These are phyloP conservation scores for Fusarium dimerum DNA, from an alignment of 2,329 filamentous ascomycete genomes.

Conservation along the genomic window DNA sequence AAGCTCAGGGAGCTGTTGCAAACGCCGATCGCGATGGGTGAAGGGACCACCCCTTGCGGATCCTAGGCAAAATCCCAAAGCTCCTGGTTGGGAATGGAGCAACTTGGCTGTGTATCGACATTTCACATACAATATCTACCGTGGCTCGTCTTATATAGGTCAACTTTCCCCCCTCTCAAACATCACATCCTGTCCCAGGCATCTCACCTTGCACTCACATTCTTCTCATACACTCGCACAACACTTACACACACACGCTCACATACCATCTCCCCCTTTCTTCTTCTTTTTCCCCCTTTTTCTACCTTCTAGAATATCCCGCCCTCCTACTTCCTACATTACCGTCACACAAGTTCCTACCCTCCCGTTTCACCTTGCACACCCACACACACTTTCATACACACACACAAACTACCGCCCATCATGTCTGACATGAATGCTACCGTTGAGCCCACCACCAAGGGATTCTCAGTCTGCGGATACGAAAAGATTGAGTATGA, in stretches of 20 bases:
- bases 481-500: constrained; percentile 78
- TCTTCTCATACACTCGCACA: neutral
- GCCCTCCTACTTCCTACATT: neutral
- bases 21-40: neutral
- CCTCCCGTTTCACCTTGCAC: constrained; percentile 7
- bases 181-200: neutral
- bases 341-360: constrained; percentile 2
- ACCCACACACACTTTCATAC: constrained; percentile 3
- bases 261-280: neutral
- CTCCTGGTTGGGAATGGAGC: neutral
- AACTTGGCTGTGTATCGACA: too few relatives aligned
- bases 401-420: constrained; percentile 5
- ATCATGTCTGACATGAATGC: constrained; percentile 72
- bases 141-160: neutral
- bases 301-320: neutral
- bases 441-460: constrained; percentile 61
- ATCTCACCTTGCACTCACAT: neutral
- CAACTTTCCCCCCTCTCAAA: neutral
- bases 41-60: neutral
- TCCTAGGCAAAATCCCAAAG: neutral
- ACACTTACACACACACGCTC: neutral
- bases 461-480: constrained; percentile 70
- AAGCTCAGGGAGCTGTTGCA: neutral
- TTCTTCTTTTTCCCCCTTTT: neutral
- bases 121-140: neutral